Base-by-base conservation (phyloP, 2,329 filamentous ascomycete genomes). In the Endoconidiophora polonica region DNA sequence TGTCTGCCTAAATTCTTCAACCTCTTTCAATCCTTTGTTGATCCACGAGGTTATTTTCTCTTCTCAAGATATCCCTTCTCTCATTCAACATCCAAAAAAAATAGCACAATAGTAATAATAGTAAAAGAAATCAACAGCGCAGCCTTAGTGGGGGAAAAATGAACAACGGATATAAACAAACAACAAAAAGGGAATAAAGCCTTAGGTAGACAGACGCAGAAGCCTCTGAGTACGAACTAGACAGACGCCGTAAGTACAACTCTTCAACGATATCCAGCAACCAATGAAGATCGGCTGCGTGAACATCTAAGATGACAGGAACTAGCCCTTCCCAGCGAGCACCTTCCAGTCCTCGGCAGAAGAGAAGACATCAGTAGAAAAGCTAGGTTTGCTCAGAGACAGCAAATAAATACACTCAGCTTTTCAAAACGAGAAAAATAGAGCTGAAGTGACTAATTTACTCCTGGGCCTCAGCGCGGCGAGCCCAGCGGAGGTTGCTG, bases 401-500 rank as follows among this genome's bases (percentile, higher is more conserved):
- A 33, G 26, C 26, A 43, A 43, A 43, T 20, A 24, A 20, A 43
- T 22, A 43, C 40, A 43, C 20, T n/a, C 40, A 43, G 22, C 36
- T 48, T 41, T 29, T 48, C 18, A 41, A 33, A 33, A 9, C 26
- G 12, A 33, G 26, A 5, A 47, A 37, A 23, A 18, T 10, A 46
- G 44, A 12, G 33, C 18, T 3, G 29, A 9, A 18, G 4, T 41
- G 20, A n/a, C 3, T 24, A 38, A 41, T 44, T 53, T 49, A 53
- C 43, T 44, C 46, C 38, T 44, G 18, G n/a, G 20, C 24, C 33
- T 46, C 42, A 16, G 26, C 37, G 20, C 51, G 51, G 42, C 46
- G 51, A 44, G 46, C 42, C 51, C 51, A 53, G 29, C 51, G 51
- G 24, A 53, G 51, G 26, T 44, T 14, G 16, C 38, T 37, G 6